Evolutionary conservation across 139 green algal genomes (phyloP).

Genomic region (Tetratostichococcus sp.): DNA sequence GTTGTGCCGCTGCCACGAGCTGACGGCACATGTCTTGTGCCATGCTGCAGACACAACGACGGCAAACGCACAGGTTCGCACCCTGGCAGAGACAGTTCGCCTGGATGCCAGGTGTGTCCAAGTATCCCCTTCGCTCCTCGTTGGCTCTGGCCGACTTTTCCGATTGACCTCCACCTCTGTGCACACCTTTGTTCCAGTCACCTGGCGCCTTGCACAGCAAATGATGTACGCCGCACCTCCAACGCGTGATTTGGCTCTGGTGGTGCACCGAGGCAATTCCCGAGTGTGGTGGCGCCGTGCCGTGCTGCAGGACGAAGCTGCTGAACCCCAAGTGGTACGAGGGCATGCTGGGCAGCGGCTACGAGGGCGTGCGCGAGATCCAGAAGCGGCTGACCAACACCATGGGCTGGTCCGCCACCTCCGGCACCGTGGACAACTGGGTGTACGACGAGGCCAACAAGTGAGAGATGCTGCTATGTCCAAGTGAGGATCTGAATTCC

Average conservation of each 20-base stretch:
- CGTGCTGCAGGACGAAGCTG: constrained; percentile 86
- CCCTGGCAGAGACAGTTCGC: constrained; percentile 90
- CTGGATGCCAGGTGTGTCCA: constrained; percentile 71
- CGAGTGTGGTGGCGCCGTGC: no score
- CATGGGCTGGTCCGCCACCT: constrained; percentile 96
- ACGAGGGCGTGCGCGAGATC: constrained; percentile 99
- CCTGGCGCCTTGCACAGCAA: no score
- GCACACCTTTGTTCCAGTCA: no score
- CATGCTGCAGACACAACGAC: constrained; percentile 93
- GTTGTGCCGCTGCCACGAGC: no score
- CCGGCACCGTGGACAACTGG: constrained; percentile 94
- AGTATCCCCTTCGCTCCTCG: no score
- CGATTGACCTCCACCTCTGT: no score
- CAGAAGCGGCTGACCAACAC: constrained; percentile 99
- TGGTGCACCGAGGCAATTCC: no score
- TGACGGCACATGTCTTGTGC: neutral
- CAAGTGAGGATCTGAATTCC: no score
- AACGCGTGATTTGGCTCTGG: no score
- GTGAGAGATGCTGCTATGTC: neutral
- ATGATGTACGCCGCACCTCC: no score
- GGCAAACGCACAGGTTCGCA: constrained; percentile 96
- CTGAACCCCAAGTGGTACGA: constrained; percentile 99
- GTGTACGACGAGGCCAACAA: constrained; percentile 96
- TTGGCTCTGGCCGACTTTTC: no score
- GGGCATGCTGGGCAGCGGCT: constrained; percentile 91